Evolutionary conservation across 768 basidiomycete genomes (phyloP).

Genomic region (Boletus pseudopeckii): DNA sequence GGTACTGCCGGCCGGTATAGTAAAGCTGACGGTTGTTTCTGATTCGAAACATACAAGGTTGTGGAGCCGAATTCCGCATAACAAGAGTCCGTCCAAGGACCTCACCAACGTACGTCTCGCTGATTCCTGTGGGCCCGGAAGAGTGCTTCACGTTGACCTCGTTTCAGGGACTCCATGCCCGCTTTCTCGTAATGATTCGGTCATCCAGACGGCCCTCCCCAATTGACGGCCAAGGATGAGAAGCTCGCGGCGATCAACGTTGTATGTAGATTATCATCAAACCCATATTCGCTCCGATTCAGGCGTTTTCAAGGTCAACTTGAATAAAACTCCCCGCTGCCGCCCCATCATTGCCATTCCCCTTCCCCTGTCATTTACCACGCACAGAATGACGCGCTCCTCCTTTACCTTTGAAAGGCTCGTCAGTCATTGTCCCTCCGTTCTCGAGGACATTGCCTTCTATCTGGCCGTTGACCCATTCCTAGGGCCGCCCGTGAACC

Average conservation of each 20-base stretch:
- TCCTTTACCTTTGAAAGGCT: slow-evolving; percentile 19
- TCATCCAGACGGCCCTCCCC: slow-evolving; percentile 29
- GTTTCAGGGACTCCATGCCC: slow-evolving; percentile 27
- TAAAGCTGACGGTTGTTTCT: background rate
- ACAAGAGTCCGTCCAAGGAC: slow-evolving; percentile 9
- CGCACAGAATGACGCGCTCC: slow-evolving; percentile 1
- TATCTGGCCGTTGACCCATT: slow-evolving; percentile 36
- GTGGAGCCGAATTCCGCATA: slow-evolving; percentile 1
- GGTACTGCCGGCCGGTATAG: background rate
- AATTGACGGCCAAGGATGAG: slow-evolving; percentile 28
- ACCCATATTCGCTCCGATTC: slow-evolving; percentile 32
- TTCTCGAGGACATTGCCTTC: slow-evolving; percentile 42
- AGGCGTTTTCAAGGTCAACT: slow-evolving; percentile 23
- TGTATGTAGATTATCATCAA: slow-evolving; percentile 36
- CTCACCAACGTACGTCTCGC: slow-evolving; percentile 7
- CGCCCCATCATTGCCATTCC: slow-evolving; percentile 2
- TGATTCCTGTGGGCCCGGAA: slow-evolving; percentile 4
- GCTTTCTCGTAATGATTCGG: slow-evolving; percentile 35
- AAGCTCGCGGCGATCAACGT: slow-evolving; percentile 37
- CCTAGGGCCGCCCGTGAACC: slow-evolving; percentile 42
- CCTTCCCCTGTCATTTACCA: background rate
- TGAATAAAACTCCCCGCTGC: slow-evolving; percentile 25
- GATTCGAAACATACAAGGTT: slow-evolving; percentile 5
- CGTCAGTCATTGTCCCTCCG: slow-evolving; percentile 8
- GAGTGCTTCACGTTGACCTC: slow-evolving; percentile 16